phyloP scores from a whole-genome alignment of 1,139 yeast species.

The Saccharomyces hybrid region DNA sequence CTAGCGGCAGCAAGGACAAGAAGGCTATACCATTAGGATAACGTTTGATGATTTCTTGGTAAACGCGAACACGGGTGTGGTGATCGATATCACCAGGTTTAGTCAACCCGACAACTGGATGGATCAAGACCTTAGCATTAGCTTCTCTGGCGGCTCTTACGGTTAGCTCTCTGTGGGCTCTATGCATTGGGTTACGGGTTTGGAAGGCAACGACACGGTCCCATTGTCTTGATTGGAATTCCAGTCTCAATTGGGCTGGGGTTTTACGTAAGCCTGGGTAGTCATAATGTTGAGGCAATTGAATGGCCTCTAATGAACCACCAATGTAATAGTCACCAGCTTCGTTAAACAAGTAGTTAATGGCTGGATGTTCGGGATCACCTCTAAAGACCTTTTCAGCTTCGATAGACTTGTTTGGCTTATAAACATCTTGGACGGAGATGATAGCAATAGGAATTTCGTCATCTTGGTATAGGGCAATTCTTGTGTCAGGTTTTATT shows the following conservation, averaged over 20 bases:
- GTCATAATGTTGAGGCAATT: conserved; percentile 83
- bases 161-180: conserved; percentile 94
- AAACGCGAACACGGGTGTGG: conserved; percentile 93
- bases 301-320: conserved; percentile 78
- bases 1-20: conserved; percentile 80
- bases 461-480: conserved; percentile 78
- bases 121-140: conserved; percentile 76
- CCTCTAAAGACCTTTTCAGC: conserved; percentile 89
- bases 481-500: conserved; percentile 52
- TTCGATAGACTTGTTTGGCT: conserved; percentile 72
- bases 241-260: conserved; percentile 82
- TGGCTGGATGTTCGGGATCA: conserved; percentile 95
- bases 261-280: conserved; percentile 82
- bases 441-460: conserved; percentile 74
- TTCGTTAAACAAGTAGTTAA: conserved; percentile 59
- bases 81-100: conserved; percentile 98
- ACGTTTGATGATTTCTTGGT: conserved; percentile 83
- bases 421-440: conserved; percentile 70
- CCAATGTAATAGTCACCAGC: conserved; percentile 86
- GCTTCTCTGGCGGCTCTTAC: conserved; percentile 86
- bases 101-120: conserved; percentile 95
- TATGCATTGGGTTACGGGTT: conserved; percentile 97
- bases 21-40: conserved; percentile 93
- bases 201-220: conserved; percentile 92
- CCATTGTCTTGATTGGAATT: conserved; percentile 79